These are phyloP conservation scores for Wickerhamomyces subpelliculosus DNA, from an alignment of 805 yeast species.

Conservation along the genomic window DNA sequence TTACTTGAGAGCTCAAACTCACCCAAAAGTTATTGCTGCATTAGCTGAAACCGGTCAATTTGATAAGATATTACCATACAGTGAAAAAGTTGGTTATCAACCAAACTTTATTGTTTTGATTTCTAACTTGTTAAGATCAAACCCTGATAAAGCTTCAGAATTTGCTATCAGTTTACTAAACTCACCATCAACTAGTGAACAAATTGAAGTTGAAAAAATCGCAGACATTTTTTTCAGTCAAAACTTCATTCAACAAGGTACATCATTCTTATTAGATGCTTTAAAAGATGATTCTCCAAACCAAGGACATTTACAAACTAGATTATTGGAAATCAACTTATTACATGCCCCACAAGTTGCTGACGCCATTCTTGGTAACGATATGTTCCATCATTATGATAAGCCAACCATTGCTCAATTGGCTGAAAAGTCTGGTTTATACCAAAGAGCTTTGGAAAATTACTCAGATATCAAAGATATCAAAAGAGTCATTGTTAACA, in stretches of 20 bases:
- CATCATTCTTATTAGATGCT: slow-evolving; percentile 93
- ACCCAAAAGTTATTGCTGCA: slow-evolving; percentile 84
- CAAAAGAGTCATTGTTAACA: slow-evolving; percentile 88
- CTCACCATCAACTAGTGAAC: slow-evolving; percentile 48
- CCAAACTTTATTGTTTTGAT: slow-evolving; percentile 89
- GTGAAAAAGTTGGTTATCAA: slow-evolving; percentile 78
- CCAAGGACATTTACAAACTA: slow-evolving; percentile 93
- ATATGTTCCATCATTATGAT: slow-evolving; percentile 93
- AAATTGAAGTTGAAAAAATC: slow-evolving; percentile 74
- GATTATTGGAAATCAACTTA: slow-evolving; percentile 86
- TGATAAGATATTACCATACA: slow-evolving; percentile 91
- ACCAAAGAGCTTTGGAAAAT: slow-evolving; percentile 93
- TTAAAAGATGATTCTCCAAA: slow-evolving; percentile 89
- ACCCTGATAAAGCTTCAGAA: slow-evolving; percentile 98
- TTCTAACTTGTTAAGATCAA: slow-evolving; percentile 83
- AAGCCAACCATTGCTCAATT: slow-evolving; percentile 86
- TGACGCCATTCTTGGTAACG: slow-evolving; percentile 94
- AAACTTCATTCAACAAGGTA: slow-evolving; percentile 93
- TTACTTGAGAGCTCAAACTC: slow-evolving; percentile 74
- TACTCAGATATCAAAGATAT: slow-evolving; percentile 93
- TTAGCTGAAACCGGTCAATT: slow-evolving; percentile 95
- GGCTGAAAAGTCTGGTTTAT: slow-evolving; percentile 93
- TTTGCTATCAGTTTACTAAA: slow-evolving; percentile 83
- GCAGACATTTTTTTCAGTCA: slow-evolving; percentile 94
- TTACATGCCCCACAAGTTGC: slow-evolving; percentile 99